phyloP scores from a whole-genome alignment of 495 filamentous ascomycete species.

The Glutinoglossum americanum region DNA sequence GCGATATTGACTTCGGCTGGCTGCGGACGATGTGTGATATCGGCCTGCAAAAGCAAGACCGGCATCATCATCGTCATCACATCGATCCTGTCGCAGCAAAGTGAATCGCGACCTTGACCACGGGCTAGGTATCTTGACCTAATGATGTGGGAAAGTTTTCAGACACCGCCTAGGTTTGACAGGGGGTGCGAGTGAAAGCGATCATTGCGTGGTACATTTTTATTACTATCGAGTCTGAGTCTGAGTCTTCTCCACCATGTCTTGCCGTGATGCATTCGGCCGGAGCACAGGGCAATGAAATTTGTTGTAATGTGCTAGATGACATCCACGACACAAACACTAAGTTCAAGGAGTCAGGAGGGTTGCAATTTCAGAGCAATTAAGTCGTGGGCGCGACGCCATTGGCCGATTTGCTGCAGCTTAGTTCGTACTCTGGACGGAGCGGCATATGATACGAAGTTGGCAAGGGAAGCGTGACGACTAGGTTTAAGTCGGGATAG shows the following conservation, averaged over 20 bases:
- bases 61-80: not conserved
- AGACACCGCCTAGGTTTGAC: not conserved
- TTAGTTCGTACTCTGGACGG: not conserved
- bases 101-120: not conserved
- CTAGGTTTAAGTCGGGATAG: not conserved
- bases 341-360: not conserved
- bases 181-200: not conserved
- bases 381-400: not conserved
- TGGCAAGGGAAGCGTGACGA: slow-evolving; percentile 1
- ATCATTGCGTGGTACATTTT: not conserved
- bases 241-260: not conserved
- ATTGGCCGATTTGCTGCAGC: slow-evolving; percentile 1
- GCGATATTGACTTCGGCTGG: not conserved
- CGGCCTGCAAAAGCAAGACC: not conserved
- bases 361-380: slow-evolving; percentile 2
- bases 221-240: not conserved
- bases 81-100: not conserved
- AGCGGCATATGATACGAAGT: slow-evolving; percentile 2
- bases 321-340: slow-evolving; percentile 1
- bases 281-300: slow-evolving; percentile 1
- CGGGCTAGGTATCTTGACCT: not conserved
- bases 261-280: slow-evolving; percentile 1
- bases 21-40: not conserved
- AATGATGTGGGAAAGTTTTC: not conserved
- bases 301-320: not conserved